Conservation (phyloP, 2,329 filamentous ascomycete species). For the Mariannaea sp. region DNA sequence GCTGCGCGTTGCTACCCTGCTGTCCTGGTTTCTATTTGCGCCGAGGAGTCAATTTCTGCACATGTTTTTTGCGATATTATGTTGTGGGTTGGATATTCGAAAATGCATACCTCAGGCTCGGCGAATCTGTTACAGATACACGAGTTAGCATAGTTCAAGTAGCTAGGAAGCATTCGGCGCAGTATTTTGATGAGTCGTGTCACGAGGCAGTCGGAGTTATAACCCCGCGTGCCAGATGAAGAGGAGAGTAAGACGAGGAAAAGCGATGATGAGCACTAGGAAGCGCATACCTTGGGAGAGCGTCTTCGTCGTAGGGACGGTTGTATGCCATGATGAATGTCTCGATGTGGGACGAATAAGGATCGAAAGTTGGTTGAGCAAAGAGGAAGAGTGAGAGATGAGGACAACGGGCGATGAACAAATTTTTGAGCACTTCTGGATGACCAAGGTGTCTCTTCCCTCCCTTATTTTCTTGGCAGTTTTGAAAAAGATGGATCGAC, state of each 20-base stretch:
- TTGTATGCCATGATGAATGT: conserved; percentile 82
- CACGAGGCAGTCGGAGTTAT: conserved; percentile 15
- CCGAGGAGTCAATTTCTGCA: conserved; percentile 23
- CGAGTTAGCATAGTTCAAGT: conserved; percentile 34
- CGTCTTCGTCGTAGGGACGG: conserved; percentile 89
- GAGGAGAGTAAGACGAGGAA: conserved; percentile 31
- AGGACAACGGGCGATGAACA: conserved; percentile 1
- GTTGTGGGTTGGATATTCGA: conserved; percentile 3
- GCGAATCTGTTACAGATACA: conserved; percentile 60
- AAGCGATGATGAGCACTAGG: no score
- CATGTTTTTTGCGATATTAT: not conserved
- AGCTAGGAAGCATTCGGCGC: conserved; percentile 14
- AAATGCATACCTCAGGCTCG: conserved; percentile 67
- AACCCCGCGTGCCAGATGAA: not conserved
- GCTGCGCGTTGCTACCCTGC: conserved; percentile 33
- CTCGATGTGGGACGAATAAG: not conserved
- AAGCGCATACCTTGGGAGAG: conserved; percentile 77
- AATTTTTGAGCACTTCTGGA: conserved; percentile 13
- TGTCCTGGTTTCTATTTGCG: conserved; percentile 45
- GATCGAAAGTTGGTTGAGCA: not conserved
- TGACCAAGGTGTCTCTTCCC: not conserved
- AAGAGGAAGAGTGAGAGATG: not conserved
- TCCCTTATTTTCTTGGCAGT: not conserved
- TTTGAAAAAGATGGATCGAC: not conserved
- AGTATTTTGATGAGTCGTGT: conserved; percentile 23